Base-by-base conservation (phyloP, 108 stramenopile genomes). In the Pseudonitzschia pungens region DNA sequence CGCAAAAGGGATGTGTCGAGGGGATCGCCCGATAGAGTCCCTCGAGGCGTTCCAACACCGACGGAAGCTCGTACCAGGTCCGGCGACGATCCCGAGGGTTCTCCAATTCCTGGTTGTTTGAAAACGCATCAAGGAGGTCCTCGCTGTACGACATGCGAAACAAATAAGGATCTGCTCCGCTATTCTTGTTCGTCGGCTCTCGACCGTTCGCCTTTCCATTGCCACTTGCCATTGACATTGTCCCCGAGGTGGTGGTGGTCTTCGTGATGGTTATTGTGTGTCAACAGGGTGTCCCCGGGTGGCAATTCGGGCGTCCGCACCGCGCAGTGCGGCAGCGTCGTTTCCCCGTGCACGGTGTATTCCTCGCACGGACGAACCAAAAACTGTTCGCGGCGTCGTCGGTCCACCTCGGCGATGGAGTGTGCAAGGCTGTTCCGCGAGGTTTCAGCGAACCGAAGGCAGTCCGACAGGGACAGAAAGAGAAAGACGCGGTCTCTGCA, bases 1-100 rank as follows among this genome's bases (percentile, higher is more conserved):
- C 32, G 42, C 59, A 51, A 1, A 64, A 80, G 29, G 70, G 74
- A 75, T 80, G 74, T 21, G 70, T 31, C 5, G 21, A 3, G 11
- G 79, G 73, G 9, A 80, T 27, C 8, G 32, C 45, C 40, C 48
- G 63, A 62, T 75, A 71, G 20, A 80, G 64, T 1, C 50, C 62
- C 45, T 60, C 68, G 22, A 80, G 43, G 57, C 79, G 69, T 45
- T 75, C 74, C 18, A n/a, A 4, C 10, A 80, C 63, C 18, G 74
- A 60, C 4, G 74, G 74, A 6, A 75, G 28, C 12, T 42, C 28
- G 28, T 65, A 57, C 60, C 62, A 77, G 27, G 44, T 42, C 50
- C 68, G 53, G 15, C 11, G 22, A 1, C 41, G 36, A 32, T 27
- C 27, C 11, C 24, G 29, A 9, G n/a, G 69, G 60, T 36, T 27